These are phyloP conservation scores for Ustilago trichophora DNA, from an alignment of 1,284 basidiomycete genomes.

Conservation along the genomic window DNA sequence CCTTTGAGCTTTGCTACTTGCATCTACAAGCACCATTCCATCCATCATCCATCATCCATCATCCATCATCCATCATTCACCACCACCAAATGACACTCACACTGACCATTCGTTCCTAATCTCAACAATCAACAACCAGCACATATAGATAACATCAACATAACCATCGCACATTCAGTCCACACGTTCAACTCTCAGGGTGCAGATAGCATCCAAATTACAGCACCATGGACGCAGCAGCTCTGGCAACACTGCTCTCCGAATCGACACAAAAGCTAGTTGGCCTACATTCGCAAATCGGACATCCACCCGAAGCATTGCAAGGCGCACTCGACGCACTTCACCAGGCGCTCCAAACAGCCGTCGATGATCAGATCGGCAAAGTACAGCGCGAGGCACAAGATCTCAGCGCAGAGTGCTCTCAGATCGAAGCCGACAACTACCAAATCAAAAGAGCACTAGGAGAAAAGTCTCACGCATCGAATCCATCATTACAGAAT, in stretches of 20 bases:
- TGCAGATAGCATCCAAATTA: constrained; percentile 6
- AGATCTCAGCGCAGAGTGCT: constrained; percentile 42
- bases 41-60: not conserved
- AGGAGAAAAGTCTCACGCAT: constrained; percentile 29
- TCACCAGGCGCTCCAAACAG: constrained; percentile 55
- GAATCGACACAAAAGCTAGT: constrained; percentile 53
- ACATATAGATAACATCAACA: too few relatives aligned
- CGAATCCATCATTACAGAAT: constrained; percentile 36
- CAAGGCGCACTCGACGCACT: constrained; percentile 53
- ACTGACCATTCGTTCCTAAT: not conserved
- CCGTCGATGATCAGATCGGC: constrained; percentile 59
- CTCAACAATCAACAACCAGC: not conserved
- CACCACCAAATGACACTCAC: not conserved
- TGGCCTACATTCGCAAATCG: constrained; percentile 54
- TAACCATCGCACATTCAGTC: not conserved
- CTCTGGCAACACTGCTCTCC: constrained; percentile 52
- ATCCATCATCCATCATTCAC: not conserved
- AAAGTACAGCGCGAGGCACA: constrained; percentile 51
- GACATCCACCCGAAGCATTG: constrained; percentile 53
- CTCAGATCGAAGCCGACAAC: constrained; percentile 27
- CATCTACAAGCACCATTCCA: not conserved
- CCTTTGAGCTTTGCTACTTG: too few relatives aligned
- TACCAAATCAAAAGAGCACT: constrained; percentile 20
- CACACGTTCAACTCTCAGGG: not conserved
- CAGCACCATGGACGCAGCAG: constrained; percentile 55